These are phyloP conservation scores for Helianthus tuberosus DNA, from an alignment of 129 eudicot species.

Conservation along the genomic window DNA sequence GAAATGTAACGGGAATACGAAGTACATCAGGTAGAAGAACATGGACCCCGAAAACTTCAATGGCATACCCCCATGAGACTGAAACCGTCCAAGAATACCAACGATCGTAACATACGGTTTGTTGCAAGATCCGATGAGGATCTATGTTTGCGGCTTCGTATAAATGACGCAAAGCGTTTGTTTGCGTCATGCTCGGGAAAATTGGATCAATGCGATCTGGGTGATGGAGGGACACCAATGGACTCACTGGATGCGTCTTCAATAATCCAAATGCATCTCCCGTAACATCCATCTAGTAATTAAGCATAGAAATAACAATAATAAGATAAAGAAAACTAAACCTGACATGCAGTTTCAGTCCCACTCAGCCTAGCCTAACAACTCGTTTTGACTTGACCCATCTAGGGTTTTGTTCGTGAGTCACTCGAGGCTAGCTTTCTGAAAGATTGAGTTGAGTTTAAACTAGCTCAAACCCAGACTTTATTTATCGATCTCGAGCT, in stretches of 20 bases:
- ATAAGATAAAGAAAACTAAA: background rate
- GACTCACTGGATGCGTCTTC: slow-evolving; percentile 70
- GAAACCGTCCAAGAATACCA: slow-evolving; percentile 60
- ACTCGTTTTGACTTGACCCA: too few species aligned
- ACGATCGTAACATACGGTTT: slow-evolving; percentile 67
- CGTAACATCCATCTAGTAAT: slow-evolving; percentile 52
- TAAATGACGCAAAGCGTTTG: slow-evolving; percentile 53
- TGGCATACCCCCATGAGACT: slow-evolving; percentile 79
- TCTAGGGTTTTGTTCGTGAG: too few species aligned
- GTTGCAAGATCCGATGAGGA: slow-evolving; percentile 62
- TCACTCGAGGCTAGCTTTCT: too few species aligned
- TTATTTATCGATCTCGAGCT: too few species aligned
- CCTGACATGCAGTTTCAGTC: too few species aligned
- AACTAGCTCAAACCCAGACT: too few species aligned
- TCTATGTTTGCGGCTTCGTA: slow-evolving; percentile 58
- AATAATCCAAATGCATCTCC: slow-evolving; percentile 76
- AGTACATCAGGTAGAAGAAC: slow-evolving; percentile 63
- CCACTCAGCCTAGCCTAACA: too few species aligned
- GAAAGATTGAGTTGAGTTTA: too few species aligned
- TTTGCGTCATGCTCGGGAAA: slow-evolving; percentile 63
- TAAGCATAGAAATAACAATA: background rate
- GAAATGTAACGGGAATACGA: slow-evolving; percentile 54
- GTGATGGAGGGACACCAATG: slow-evolving; percentile 78
- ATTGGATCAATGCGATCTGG: slow-evolving; percentile 71
- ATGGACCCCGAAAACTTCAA: slow-evolving; percentile 69